These are phyloP conservation scores for Cladosporium sp. DNA, from an alignment of 2,329 filamentous ascomycete genomes.

Conservation along the genomic window DNA sequence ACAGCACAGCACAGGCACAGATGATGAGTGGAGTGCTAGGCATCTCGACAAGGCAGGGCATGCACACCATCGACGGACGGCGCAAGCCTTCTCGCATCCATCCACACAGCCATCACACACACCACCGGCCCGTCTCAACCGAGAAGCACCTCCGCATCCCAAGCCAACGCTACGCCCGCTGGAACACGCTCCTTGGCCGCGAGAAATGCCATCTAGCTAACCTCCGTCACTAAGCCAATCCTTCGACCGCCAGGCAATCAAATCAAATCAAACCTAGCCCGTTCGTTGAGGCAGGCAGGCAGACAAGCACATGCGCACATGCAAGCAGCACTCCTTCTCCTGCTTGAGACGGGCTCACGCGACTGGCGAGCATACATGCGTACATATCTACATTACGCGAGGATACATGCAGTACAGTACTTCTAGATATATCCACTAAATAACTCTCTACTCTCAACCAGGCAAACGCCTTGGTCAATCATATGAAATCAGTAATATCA, in stretches of 20 bases:
- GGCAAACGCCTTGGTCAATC: not conserved
- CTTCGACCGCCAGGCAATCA: not conserved
- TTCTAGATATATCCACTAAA: not conserved
- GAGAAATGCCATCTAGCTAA: not conserved
- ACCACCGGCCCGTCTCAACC: conserved; percentile 11
- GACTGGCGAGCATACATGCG: not conserved
- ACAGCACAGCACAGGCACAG: not conserved
- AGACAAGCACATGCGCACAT: not conserved
- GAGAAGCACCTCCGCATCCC: conserved; percentile 12
- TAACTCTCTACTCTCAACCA: not conserved
- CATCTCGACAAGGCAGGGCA: not conserved
- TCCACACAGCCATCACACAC: not conserved
- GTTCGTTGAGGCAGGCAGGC: not conserved
- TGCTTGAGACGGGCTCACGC: conserved; percentile 2
- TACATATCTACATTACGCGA: not conserved
- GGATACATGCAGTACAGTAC: not conserved
- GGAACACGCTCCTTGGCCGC: not conserved
- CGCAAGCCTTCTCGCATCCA: not conserved
- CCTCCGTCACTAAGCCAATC: not conserved
- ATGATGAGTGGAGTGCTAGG: not conserved
- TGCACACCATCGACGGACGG: not conserved
- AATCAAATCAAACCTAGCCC: not conserved
- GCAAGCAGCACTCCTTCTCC: not conserved
- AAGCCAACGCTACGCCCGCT: not conserved
- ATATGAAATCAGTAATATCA: not conserved